These are phyloP conservation scores for Penicillium angulare DNA, from an alignment of 495 filamentous ascomycete genomes.

Conservation along the genomic window DNA sequence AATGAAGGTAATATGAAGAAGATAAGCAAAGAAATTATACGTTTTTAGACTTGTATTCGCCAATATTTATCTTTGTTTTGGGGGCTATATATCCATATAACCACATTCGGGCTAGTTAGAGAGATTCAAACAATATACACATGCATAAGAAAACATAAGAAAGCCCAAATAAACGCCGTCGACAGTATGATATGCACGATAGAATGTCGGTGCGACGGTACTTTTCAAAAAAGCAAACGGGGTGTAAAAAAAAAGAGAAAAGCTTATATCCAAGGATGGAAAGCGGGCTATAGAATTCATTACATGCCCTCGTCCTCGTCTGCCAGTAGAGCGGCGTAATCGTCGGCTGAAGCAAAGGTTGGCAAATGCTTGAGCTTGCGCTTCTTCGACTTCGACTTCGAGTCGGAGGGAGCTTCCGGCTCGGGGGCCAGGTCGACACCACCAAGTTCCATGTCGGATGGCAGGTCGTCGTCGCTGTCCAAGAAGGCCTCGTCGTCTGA, in stretches of 20 bases:
- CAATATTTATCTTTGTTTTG: no score
- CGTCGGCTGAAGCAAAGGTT: constrained; percentile 87
- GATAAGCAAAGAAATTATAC: no score
- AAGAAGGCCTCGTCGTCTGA: constrained; percentile 53
- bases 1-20: no score
- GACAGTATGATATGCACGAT: constrained; percentile 2
- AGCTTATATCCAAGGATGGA: constrained; percentile 11
- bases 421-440: constrained; percentile 26
- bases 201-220: constrained; percentile 4
- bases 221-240: constrained; percentile 7
- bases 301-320: constrained; percentile 65
- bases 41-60: no score
- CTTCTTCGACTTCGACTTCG: constrained; percentile 56
- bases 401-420: constrained; percentile 39
- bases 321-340: constrained; percentile 85
- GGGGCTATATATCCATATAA: no score
- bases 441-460: constrained; percentile 50
- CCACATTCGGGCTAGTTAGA: no score
- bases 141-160: background rate
- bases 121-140: background rate
- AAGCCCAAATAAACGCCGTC: constrained; percentile 2
- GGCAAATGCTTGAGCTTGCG: constrained; percentile 86
- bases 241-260: constrained; percentile 6
- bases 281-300: background rate
- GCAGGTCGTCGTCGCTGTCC: constrained; percentile 55